phyloP scores from a whole-genome alignment of 1,284 basidiomycete species.

The Phylloporus gajari region DNA sequence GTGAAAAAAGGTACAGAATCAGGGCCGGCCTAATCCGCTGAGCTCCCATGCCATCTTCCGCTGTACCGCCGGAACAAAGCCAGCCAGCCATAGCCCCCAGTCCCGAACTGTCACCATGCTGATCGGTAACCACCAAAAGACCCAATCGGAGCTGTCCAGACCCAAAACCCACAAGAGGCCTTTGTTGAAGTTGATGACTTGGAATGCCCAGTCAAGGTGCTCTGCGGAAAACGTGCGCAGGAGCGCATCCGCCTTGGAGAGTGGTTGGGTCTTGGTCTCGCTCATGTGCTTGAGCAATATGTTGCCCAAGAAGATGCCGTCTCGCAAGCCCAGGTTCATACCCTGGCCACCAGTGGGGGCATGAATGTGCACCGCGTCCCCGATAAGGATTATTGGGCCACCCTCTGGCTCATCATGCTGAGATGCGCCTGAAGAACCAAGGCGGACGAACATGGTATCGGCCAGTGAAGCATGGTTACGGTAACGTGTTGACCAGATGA shows the following conservation, averaged over 20 bases:
- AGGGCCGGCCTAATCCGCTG: slow-evolving; percentile 37
- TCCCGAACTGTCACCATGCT: slow-evolving; percentile 20
- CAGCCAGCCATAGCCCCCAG: slow-evolving; percentile 32
- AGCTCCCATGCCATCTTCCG: slow-evolving; percentile 36
- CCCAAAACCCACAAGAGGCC: slow-evolving; percentile 30
- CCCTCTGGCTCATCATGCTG: slow-evolving; percentile 1
- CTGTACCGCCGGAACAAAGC: slow-evolving; percentile 23
- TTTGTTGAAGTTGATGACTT: slow-evolving; percentile 39
- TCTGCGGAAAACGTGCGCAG: slow-evolving; percentile 26
- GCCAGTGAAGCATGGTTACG: slow-evolving; percentile 51
- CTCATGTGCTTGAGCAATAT: slow-evolving; percentile 34
- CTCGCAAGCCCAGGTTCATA: slow-evolving; percentile 60
- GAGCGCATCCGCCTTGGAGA: slow-evolving; percentile 31
- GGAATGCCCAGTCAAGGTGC: slow-evolving; percentile 35
- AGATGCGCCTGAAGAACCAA: slow-evolving; percentile 19
- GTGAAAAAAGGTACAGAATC: background rate
- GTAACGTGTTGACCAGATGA: slow-evolving; percentile 54
- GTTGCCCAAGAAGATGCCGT: slow-evolving; percentile 50
- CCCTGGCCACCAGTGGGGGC: slow-evolving; percentile 58
- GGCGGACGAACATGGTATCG: slow-evolving; percentile 43
- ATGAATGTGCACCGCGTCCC: slow-evolving; percentile 59
- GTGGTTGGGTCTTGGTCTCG: slow-evolving; percentile 19
- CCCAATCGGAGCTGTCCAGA: slow-evolving; percentile 6
- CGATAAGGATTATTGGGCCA: slow-evolving; percentile 47
- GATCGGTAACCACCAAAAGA: slow-evolving; percentile 39